phyloP scores from a whole-genome alignment of 2,329 filamentous ascomycete species.

The Trichoderma atroviride region DNA sequence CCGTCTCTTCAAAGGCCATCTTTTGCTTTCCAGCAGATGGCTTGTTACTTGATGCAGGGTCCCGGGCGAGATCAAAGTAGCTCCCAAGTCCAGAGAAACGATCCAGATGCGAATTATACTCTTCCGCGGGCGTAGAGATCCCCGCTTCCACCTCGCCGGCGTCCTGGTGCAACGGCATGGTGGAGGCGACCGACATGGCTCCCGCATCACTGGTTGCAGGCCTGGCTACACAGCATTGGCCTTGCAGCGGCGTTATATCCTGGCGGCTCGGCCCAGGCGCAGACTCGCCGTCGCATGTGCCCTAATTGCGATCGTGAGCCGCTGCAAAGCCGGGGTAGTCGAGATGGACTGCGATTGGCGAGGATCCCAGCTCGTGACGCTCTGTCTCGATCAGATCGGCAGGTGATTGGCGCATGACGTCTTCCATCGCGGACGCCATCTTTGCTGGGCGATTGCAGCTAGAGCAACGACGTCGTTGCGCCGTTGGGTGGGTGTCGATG shows the following conservation, averaged over 20 bases:
- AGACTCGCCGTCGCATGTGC: slow-evolving; percentile 3
- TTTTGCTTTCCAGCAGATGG: not conserved
- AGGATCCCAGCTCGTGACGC: slow-evolving; percentile 13
- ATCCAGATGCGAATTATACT: not conserved
- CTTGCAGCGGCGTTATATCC: slow-evolving; percentile 5
- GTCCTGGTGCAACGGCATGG: not conserved
- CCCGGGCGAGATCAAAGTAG: not conserved
- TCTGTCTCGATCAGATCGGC: slow-evolving; percentile 13
- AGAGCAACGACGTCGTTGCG: not conserved
- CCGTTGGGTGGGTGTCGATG: slow-evolving; percentile 3
- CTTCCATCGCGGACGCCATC: slow-evolving; percentile 16
- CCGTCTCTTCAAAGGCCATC: not conserved
- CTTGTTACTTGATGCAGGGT: not conserved
- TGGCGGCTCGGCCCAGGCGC: not conserved
- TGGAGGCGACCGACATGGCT: slow-evolving; percentile 1
- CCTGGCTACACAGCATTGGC: not conserved
- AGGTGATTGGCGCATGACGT: slow-evolving; percentile 21
- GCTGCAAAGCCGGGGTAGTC: slow-evolving; percentile 15
- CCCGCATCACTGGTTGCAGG: not conserved
- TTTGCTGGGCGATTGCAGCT: not conserved
- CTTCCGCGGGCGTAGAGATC: not conserved
- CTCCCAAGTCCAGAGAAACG: not conserved
- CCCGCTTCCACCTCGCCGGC: not conserved
- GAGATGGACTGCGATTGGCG: slow-evolving; percentile 6
- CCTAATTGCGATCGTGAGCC: slow-evolving; percentile 15